These are phyloP conservation scores for Candida railenensis DNA, from an alignment of 805 yeast genomes.

Conservation along the genomic window DNA sequence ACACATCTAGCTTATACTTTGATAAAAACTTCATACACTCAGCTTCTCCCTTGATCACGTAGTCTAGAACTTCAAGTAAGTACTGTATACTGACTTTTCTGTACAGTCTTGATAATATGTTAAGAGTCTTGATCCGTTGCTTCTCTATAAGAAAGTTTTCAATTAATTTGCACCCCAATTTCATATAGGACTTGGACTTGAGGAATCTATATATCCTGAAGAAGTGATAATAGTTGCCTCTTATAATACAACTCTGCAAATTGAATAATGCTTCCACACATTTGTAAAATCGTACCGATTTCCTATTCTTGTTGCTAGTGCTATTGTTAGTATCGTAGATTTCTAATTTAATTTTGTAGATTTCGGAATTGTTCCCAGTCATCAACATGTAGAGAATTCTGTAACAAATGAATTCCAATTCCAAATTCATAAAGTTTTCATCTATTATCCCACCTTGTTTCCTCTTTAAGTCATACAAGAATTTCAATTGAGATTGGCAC, in stretches of 20 bases:
- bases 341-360: constrained; percentile 39
- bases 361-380: constrained; percentile 63
- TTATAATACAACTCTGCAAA: constrained; percentile 10
- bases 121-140: constrained; percentile 57
- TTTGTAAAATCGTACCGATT: constrained; percentile 4
- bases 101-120: constrained; percentile 57
- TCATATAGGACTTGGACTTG: constrained; percentile 9
- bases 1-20: constrained; percentile 35
- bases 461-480: constrained; percentile 49
- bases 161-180: constrained; percentile 21
- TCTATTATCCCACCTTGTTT: constrained; percentile 27
- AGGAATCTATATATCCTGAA: constrained; percentile 32
- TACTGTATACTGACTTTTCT: constrained; percentile 42
- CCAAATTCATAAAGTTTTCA: constrained; percentile 16
- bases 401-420: constrained; percentile 70
- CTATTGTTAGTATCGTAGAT: constrained; percentile 18
- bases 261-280: constrained; percentile 5
- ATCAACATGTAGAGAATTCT: constrained; percentile 71
- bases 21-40: constrained; percentile 40
- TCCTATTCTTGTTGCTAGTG: constrained; percentile 5
- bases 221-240: constrained; percentile 53
- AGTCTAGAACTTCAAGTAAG: constrained; percentile 37
- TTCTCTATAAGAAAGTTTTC: constrained; percentile 50
- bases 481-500: constrained; percentile 79
- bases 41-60: constrained; percentile 31